Conservation (phyloP, 1,284 basidiomycete species). For the Apiotrichum brassicae region DNA sequence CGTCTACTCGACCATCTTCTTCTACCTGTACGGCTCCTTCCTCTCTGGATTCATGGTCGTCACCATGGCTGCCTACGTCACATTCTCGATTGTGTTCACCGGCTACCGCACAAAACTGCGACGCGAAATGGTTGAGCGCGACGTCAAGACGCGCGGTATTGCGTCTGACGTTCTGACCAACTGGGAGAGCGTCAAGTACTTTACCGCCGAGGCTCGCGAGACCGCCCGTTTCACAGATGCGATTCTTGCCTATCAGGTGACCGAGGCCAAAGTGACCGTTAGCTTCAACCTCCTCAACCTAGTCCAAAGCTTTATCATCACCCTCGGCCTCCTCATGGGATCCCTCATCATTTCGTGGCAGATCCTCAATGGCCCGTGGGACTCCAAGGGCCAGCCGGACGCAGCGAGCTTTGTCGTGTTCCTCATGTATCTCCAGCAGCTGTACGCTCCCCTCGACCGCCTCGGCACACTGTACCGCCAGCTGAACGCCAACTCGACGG, state of each 20-base stretch:
- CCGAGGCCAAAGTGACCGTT: conserved; percentile 85
- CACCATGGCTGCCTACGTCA: conserved; percentile 83
- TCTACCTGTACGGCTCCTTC: conserved; percentile 60
- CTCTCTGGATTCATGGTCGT: conserved; percentile 79
- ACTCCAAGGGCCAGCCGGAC: conserved; percentile 56
- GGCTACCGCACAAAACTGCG: conserved; percentile 74
- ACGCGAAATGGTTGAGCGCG: conserved; percentile 84
- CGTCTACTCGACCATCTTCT: conserved; percentile 91
- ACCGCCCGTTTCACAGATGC: conserved; percentile 81
- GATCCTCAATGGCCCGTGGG: conserved; percentile 63
- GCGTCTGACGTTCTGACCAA: conserved; percentile 97
- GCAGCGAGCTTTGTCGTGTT: conserved; percentile 96
- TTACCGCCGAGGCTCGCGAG: conserved; percentile 92
- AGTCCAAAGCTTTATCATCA: conserved; percentile 91
- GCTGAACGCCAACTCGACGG: conserved; percentile 83
- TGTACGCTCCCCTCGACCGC: conserved; percentile 90
- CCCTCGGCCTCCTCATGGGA: conserved; percentile 76
- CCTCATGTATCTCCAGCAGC: conserved; percentile 92
- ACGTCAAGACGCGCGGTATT: conserved; percentile 86
- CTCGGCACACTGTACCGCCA: conserved; percentile 92
- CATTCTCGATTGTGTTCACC: conserved; percentile 91
- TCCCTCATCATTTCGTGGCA: conserved; percentile 93
- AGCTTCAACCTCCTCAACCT: conserved; percentile 87
- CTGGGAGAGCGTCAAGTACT: conserved; percentile 95
- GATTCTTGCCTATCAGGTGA: conserved; percentile 77